These are phyloP conservation scores for Pleurostoma richardsiae DNA, from an alignment of 2,329 filamentous ascomycete genomes.

Conservation along the genomic window DNA sequence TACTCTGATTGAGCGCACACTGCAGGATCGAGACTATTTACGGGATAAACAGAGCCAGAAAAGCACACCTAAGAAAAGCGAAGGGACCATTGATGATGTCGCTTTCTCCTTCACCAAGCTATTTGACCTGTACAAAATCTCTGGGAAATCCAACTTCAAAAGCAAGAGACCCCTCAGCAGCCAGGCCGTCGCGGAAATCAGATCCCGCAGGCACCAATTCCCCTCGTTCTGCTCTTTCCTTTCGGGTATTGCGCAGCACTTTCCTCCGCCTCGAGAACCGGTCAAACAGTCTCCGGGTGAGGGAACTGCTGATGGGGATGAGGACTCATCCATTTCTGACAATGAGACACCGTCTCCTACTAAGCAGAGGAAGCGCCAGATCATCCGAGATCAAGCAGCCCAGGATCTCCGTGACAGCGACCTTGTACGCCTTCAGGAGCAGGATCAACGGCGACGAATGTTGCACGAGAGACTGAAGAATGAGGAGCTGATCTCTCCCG, in stretches of 20 bases:
- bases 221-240: slow-evolving; percentile 3
- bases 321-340: slow-evolving; percentile 9
- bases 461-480: slow-evolving; percentile 40
- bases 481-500: slow-evolving; percentile 34
- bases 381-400: slow-evolving; percentile 43
- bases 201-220: neutral
- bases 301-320: slow-evolving; percentile 11
- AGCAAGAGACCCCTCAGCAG: neutral
- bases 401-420: slow-evolving; percentile 52
- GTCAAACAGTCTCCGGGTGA: slow-evolving; percentile 16
- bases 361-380: slow-evolving; percentile 38
- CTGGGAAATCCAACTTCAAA: neutral
- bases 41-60: neutral
- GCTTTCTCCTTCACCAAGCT: slow-evolving; percentile 1
- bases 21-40: neutral
- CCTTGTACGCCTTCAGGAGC: slow-evolving; percentile 44
- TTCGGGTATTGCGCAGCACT: slow-evolving; percentile 1
- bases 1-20: neutral
- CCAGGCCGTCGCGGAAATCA: slow-evolving; percentile 11
- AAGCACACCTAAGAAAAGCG: too few relatives aligned
- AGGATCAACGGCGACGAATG: slow-evolving; percentile 45
- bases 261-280: neutral
- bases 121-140: slow-evolving; percentile 2
- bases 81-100: neutral
- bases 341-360: slow-evolving; percentile 23